phyloP scores from a whole-genome alignment of 2,329 filamentous ascomycete species.

The Bipolaris sorokiniana region DNA sequence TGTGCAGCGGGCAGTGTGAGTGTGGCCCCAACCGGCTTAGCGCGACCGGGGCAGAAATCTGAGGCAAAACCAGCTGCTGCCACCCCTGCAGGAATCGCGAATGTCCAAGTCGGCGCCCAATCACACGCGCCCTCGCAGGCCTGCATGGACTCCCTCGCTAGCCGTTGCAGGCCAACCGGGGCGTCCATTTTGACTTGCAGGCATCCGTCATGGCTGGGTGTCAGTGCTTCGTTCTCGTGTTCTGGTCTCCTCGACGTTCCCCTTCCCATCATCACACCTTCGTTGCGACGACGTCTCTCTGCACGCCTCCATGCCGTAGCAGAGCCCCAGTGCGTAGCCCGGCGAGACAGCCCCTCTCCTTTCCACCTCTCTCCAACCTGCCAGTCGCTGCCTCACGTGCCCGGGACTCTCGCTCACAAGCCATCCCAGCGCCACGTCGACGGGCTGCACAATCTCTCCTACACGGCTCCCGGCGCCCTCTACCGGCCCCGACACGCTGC shows the following conservation, averaged over 20 bases:
- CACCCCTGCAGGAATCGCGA: constrained; percentile 18
- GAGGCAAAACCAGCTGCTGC: constrained; percentile 23
- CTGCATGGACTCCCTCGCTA: constrained; percentile 18
- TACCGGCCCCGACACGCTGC: constrained; percentile 11
- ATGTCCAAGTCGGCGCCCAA: constrained; percentile 25
- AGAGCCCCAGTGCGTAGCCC: constrained; percentile 24
- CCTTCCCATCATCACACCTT: constrained; percentile 34
- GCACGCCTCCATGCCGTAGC: constrained; percentile 35
- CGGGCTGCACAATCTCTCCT: constrained; percentile 23
- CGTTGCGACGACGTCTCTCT: constrained; percentile 25
- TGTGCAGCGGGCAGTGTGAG: constrained; percentile 1
- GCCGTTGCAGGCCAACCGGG: constrained; percentile 23
- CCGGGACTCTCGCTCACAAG: constrained; percentile 25
- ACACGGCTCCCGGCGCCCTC: constrained; percentile 11
- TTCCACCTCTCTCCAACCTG: constrained; percentile 2
- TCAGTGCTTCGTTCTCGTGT: constrained; percentile 36
- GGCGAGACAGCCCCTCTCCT: constrained; percentile 22
- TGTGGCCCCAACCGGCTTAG: constrained; percentile 9
- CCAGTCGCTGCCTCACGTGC: constrained; percentile 30
- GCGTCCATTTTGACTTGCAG: constrained; percentile 26
- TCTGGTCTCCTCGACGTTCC: constrained; percentile 36
- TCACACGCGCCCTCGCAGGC: constrained; percentile 12
- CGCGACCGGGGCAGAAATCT: constrained; percentile 21
- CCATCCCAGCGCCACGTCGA: constrained; percentile 45
- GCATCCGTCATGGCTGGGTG: constrained; percentile 31